Evolutionary conservation across 208 protist species (phyloP), one percentile per base, ranked within the genome.

Genomic region (Zelonia costaricensis): DNA sequence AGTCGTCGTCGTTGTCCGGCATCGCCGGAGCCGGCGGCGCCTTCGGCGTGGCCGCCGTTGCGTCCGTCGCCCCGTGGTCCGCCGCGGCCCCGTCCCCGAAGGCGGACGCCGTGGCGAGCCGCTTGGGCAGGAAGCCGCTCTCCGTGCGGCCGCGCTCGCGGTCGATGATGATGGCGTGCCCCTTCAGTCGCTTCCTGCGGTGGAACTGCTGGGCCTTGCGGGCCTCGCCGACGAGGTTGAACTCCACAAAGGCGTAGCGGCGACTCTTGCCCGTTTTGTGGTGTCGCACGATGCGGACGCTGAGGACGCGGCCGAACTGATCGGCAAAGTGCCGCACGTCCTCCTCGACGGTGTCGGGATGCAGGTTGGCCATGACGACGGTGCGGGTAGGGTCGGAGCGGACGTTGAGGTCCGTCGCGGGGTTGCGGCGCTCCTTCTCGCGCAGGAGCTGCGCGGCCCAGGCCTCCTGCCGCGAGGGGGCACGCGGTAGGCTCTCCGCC

Each of bases 221-320:
- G 1, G 82, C 86, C 71, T 93, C 90, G 45, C 72, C 85, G n/a
- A 59, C 65, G 23, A 83, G 70, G 18, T 80, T 76, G 60, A 84
- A 93, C 74, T 95, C 76, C 10, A 93, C 80, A 77, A 95, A 95
- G 23, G 73, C 86, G 65, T 95, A 95, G 44, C 79, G 68, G 12
- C 86, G 72, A 44, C 82, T 90, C 45, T 74, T 78, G 12, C 84
- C 83, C 0, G 75, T 84, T 35, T 77, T 74, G 54, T 52, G 47
- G 59, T 82, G 40, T 15, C 84, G 77, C 18, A 95, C 78, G 22
- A 95, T 69, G 38, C 82, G 86, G 36, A 84, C 74, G 22, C 59
- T 63, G 51, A 80, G 43, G 5, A 95, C 89, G 22, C 83, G 82
- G 44, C 89, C 89, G 58, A 95, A 90, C 78, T 92, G 86, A 63